Percentiles rank a stretch among this genome's conserved stretches.
These are phyloP conservation scores for Fusarium concolor DNA, from an alignment of 2,329 filamentous ascomycete genomes.

Conservation along the genomic window DNA sequence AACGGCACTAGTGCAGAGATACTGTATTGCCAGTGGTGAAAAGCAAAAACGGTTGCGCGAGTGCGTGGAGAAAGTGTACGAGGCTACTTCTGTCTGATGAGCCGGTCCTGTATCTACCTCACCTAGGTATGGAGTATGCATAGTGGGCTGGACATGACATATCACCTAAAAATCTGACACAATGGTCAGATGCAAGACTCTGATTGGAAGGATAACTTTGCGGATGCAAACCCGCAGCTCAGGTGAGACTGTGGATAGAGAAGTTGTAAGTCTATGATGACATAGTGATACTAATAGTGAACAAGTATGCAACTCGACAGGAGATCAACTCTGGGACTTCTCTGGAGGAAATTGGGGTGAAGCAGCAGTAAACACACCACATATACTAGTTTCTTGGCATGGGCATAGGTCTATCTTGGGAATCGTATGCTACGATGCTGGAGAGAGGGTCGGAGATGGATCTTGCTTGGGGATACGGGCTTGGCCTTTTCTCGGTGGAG, in stretches of 20 bases:
- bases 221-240: conserved; percentile 14
- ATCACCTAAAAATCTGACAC: not conserved
- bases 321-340: conserved; percentile 6
- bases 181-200: not conserved
- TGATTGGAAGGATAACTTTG: conserved; percentile 6
- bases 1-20: conserved; percentile 21
- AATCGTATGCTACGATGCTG: not conserved
- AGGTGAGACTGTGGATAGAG: conserved; percentile 31
- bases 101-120: conserved; percentile 10
- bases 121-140: not conserved
- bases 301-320: conserved; percentile 17
- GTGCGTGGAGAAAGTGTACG: conserved; percentile 21
- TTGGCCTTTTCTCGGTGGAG: not conserved
- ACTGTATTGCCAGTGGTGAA: conserved; percentile 10
- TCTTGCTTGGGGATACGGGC: not conserved
- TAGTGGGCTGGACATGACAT: conserved; percentile 29
- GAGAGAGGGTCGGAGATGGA: conserved; percentile 6
- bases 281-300: conserved; percentile 1
- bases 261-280: conserved; percentile 36
- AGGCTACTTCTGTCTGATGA: conserved; percentile 44
- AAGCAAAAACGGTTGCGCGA: conserved; percentile 32
- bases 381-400: conserved; percentile 15
- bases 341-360: not conserved
- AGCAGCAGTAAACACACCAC: not conserved
- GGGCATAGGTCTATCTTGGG: not conserved